Percentiles rank a stretch among this genome's conserved stretches.
phyloP scores from a whole-genome alignment of 2,329 filamentous ascomycete species.

The Gaeumannomyces tritici region DNA sequence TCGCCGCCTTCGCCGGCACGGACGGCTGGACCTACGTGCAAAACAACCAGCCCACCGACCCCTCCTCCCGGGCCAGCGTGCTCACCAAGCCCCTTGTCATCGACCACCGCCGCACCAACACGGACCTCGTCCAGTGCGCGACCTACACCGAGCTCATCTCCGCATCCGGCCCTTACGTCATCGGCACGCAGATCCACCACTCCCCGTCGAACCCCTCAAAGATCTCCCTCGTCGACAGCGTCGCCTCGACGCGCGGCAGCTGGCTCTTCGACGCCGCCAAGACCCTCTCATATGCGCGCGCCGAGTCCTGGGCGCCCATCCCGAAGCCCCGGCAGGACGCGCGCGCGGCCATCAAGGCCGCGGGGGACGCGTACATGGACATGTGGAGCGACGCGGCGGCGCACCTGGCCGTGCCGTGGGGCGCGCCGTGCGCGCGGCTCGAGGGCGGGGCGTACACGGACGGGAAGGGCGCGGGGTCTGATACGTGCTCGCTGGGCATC shows the following conservation, averaged over 20 bases:
- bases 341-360: constrained; percentile 15
- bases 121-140: constrained; percentile 23
- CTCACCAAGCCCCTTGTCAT: constrained; percentile 20
- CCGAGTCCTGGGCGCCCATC: constrained; percentile 20
- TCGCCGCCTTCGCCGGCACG: neutral
- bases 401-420: constrained; percentile 20
- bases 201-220: constrained; percentile 1
- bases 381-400: constrained; percentile 22
- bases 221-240: constrained; percentile 18
- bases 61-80: constrained; percentile 8
- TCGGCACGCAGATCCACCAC: constrained; percentile 11
- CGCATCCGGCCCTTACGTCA: constrained; percentile 16
- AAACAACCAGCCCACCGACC: constrained; percentile 10
- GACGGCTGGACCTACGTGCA: constrained; percentile 5
- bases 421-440: constrained; percentile 22
- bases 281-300: constrained; percentile 18
- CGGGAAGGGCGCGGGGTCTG: constrained; percentile 9
- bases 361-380: constrained; percentile 23
- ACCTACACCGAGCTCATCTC: constrained; percentile 30
- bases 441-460: constrained; percentile 17
- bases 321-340: constrained; percentile 14
- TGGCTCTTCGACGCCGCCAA: constrained; percentile 23
- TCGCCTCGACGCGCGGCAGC: constrained; percentile 19
- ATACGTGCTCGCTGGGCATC: constrained; percentile 15
- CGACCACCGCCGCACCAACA: constrained; percentile 22